A percentile compares a stretch with the other conserved stretches of the same genome.
These are phyloP conservation scores for Gyromitra esculenta DNA, from an alignment of 2,329 filamentous ascomycete species.

Conservation along the genomic window DNA sequence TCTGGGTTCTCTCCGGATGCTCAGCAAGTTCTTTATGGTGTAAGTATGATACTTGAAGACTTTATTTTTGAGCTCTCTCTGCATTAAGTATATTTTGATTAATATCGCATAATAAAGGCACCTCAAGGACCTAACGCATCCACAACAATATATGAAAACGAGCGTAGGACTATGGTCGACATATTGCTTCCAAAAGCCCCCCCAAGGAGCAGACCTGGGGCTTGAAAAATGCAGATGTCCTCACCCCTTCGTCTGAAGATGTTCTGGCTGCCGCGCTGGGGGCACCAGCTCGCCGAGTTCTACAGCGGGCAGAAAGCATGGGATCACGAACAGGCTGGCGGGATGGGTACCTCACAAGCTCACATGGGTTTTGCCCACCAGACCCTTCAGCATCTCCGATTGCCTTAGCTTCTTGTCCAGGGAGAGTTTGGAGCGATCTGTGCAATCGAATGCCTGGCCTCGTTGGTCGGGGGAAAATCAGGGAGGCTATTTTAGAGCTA, in stretches of 20 bases:
- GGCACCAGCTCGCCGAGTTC: slow-evolving; percentile 67
- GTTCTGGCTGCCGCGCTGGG: slow-evolving; percentile 66
- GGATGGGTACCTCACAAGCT: slow-evolving; percentile 66
- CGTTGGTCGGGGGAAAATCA: slow-evolving; percentile 65
- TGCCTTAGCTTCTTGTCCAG: slow-evolving; percentile 64
- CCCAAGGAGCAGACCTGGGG: slow-evolving; percentile 60
- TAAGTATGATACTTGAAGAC: slow-evolving; percentile 54
- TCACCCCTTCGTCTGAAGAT: slow-evolving; percentile 65
- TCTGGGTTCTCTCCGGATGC: slow-evolving; percentile 59
- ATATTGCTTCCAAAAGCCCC: slow-evolving; percentile 56
- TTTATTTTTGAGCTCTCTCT: background rate
- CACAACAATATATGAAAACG: slow-evolving; percentile 54
- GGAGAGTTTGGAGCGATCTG: slow-evolving; percentile 67
- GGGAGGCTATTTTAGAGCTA: slow-evolving; percentile 65
- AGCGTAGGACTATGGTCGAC: slow-evolving; percentile 61
- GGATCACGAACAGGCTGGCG: slow-evolving; percentile 66
- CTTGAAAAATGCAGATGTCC: slow-evolving; percentile 64
- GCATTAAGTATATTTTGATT: background rate
- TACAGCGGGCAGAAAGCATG: slow-evolving; percentile 67
- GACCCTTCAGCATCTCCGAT: slow-evolving; percentile 65
- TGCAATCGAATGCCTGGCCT: slow-evolving; percentile 67
- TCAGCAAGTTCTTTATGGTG: slow-evolving; percentile 60
- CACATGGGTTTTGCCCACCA: slow-evolving; percentile 66
- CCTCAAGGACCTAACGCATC: slow-evolving; percentile 63
- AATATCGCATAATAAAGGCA: slow-evolving; percentile 59